Conservation (phyloP, 257 asterid genomes). For the Galeopsis tetrahit region DNA sequence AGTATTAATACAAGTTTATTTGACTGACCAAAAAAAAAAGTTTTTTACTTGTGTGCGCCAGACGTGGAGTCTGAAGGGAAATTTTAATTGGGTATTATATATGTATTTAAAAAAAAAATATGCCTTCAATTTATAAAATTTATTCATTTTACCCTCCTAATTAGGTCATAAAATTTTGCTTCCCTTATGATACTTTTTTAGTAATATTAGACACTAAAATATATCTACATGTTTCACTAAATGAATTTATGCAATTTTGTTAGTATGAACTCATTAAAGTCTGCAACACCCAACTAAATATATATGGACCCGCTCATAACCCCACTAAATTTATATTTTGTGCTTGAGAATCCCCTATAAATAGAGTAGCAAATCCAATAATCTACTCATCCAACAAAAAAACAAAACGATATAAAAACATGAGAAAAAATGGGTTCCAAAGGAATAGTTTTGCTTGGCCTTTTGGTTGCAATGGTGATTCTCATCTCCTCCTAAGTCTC, state of each 20-base stretch:
- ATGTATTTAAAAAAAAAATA: no score
- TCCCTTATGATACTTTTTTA: no score
- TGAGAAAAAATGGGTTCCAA: constrained; percentile 33
- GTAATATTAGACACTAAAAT: no score
- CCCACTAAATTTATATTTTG: background rate
- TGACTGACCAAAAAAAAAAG: no score
- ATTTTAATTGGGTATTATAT: no score
- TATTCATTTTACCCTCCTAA: no score
- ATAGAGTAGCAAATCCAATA: constrained; percentile 2
- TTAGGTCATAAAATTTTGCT: no score
- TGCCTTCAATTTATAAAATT: no score
- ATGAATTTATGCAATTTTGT: background rate
- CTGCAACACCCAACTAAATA: background rate
- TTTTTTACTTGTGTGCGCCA: no score
- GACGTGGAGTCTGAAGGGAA: no score
- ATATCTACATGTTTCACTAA: background rate
- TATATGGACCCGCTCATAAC: background rate
- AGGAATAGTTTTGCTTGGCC: constrained; percentile 4
- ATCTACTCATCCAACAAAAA: constrained; percentile 14
- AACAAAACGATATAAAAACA: background rate
- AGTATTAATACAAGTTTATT: no score
- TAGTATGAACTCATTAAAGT: background rate
- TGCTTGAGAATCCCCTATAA: constrained; percentile 20
- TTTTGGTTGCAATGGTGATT: constrained; percentile 25
- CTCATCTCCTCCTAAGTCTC: constrained; percentile 27